These are phyloP conservation scores for Pythium myriotylum DNA, from an alignment of 352 stramenopile species.

Conservation along the genomic window DNA sequence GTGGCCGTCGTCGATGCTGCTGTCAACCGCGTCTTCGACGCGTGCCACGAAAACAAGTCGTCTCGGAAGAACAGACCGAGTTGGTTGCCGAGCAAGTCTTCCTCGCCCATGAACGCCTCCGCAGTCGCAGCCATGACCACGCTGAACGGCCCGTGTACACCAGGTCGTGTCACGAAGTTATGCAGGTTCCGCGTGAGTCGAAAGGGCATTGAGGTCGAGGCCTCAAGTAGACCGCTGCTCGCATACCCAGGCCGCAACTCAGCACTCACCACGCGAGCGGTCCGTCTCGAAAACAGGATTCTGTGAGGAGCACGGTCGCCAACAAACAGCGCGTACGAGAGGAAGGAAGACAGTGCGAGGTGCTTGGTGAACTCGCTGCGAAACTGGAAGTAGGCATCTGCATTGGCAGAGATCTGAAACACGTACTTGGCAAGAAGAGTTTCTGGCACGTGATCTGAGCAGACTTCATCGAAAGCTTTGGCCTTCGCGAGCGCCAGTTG, in stretches of 20 bases:
- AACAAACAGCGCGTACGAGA: conserved; percentile 86
- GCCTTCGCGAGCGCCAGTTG: conserved; percentile 66
- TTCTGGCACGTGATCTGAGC: conserved; percentile 76
- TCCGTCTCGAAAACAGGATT: conserved; percentile 79
- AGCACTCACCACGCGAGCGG: conserved; percentile 80
- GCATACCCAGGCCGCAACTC: conserved; percentile 86
- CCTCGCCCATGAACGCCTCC: conserved; percentile 81
- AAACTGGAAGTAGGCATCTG: conserved; percentile 87
- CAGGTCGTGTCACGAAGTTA: conserved; percentile 84
- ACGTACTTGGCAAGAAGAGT: conserved; percentile 87
- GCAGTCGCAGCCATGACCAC: conserved; percentile 81
- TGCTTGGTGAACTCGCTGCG: conserved; percentile 88
- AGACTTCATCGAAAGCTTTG: conserved; percentile 80
- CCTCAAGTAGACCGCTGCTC: conserved; percentile 80
- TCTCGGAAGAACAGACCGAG: conserved; percentile 89
- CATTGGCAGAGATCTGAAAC: conserved; percentile 68
- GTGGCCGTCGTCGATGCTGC: conserved; percentile 16
- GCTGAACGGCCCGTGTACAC: conserved; percentile 86
- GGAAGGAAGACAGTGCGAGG: conserved; percentile 79
- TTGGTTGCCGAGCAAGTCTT: conserved; percentile 86
- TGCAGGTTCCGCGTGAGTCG: conserved; percentile 88
- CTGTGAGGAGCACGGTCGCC: conserved; percentile 85
- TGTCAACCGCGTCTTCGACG: conserved; percentile 78
- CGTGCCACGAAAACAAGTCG: conserved; percentile 87
- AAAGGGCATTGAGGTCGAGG: conserved; percentile 86